Base-by-base conservation (phyloP, 2,329 filamentous ascomycete species). In the Cercospora sp. region DNA sequence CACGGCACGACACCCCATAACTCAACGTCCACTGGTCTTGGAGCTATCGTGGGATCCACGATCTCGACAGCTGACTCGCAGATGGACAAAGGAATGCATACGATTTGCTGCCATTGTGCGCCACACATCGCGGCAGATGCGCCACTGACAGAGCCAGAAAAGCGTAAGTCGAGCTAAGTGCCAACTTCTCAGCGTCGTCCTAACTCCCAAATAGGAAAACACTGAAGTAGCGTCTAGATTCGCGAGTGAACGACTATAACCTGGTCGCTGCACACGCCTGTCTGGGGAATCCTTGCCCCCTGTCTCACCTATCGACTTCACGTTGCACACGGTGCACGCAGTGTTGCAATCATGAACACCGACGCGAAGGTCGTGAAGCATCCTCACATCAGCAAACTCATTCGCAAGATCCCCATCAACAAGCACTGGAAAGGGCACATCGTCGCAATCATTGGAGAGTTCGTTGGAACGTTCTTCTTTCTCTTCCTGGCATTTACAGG, bases 401-500 rank as follows among this genome's bases (percentile, higher is more conserved):
- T 63, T n/a, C 61, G 31, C 30, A 63, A 26, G 28, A 28, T 63
- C 23, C 61, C 61, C 6, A 63, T 63, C 48, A 53, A 53, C 18
- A 53, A 7, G 30, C 42, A 53, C 42, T 53, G 42, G 61, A 63
- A 63, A 12, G 74, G 73, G 55, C 75, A 77, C 62, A 73, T 77
- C 67, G 70, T 78, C 12, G 76, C 77, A 28, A 72, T 75, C 64
- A 67, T 67, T 45, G 79, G 79, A 64, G 81, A 83, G 63, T 82
- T 80, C 58, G 79, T 82, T 7, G 81, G 81, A 28, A 83, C 81
- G 0, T 79, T 80, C 7, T 78, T 83, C 67, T 83, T 83, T 64
- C 76, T 83, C 33, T 83, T 79, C 76, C 81, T 83, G 63, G 81
- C 81, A 16, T 79, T 83, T 48, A 75, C 77, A 1, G 81, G 80